phyloP scores from a whole-genome alignment of 1,139 yeast species.

The Debaryomyces fabryi region DNA sequence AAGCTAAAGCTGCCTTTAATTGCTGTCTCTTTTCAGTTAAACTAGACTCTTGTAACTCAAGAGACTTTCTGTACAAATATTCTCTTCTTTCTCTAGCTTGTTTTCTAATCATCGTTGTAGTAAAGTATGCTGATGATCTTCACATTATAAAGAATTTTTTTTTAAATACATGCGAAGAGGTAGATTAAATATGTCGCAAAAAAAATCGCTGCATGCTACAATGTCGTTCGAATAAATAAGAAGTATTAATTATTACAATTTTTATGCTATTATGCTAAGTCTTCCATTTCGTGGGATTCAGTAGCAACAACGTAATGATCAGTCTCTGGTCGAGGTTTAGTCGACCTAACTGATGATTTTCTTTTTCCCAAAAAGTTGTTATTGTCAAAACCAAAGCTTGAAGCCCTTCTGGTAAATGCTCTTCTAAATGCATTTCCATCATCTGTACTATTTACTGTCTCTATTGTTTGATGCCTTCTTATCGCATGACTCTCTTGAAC shows the following conservation, averaged over 20 bases:
- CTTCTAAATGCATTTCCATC: slow-evolving; percentile 8
- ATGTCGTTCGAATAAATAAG: background rate
- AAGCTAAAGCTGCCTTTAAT: slow-evolving; percentile 83
- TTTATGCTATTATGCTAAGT: slow-evolving; percentile 1
- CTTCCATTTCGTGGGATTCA: slow-evolving; percentile 4
- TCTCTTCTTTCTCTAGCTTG: slow-evolving; percentile 97
- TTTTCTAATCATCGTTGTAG: slow-evolving; percentile 64
- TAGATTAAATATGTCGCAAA: slow-evolving; percentile 6
- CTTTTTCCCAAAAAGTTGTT: slow-evolving; percentile 5
- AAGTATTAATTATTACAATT: background rate
- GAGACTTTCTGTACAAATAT: slow-evolving; percentile 83
- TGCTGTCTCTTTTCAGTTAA: slow-evolving; percentile 85
- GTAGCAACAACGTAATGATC: background rate
- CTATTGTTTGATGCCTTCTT: slow-evolving; percentile 36
- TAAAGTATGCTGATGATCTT: background rate
- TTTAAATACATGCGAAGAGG: slow-evolving; percentile 5
- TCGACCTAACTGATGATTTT: slow-evolving; percentile 2
- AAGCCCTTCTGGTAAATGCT: slow-evolving; percentile 10
- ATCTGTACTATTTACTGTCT: slow-evolving; percentile 13
- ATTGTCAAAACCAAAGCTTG: slow-evolving; percentile 6
- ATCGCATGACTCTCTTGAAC: slow-evolving; percentile 63
- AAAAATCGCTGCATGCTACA: background rate
- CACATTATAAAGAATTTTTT: background rate
- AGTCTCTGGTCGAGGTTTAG: background rate
- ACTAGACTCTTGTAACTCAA: slow-evolving; percentile 87